A percentile compares a stretch with the other conserved stretches of the same genome.
Conservation (phyloP, 371 early-diverging fungal genomes). For the Mortierella sp. region DNA sequence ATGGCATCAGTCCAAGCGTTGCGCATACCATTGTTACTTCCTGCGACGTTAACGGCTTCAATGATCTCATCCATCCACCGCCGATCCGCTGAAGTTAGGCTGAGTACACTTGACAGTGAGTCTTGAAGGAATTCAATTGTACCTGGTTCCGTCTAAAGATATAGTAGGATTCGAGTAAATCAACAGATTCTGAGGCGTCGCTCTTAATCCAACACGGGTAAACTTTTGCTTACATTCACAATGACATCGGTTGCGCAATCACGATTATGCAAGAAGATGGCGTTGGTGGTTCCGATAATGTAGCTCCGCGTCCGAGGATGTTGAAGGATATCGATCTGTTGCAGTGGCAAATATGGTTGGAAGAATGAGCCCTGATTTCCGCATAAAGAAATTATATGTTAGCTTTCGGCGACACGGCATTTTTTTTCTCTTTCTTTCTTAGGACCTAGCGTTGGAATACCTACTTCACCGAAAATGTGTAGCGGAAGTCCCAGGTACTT, state of each 20-base stretch:
- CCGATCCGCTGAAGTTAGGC: constrained; percentile 70
- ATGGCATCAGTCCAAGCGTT: not conserved
- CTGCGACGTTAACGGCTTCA: constrained; percentile 63
- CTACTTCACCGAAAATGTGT: constrained; percentile 78
- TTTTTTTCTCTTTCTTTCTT: not conserved
- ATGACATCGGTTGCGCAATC: constrained; percentile 80
- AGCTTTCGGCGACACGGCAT: not conserved
- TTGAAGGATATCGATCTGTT: constrained; percentile 84
- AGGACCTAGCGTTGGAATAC: not conserved
- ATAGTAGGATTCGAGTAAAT: not conserved
- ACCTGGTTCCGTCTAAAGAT: constrained; percentile 75
- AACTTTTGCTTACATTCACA: constrained; percentile 69
- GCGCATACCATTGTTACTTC: constrained; percentile 21
- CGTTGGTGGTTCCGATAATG: constrained; percentile 84
- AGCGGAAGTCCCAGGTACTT: constrained; percentile 78
- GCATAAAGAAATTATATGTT: not conserved
- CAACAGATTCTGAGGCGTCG: not conserved
- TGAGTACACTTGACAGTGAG: constrained; percentile 60
- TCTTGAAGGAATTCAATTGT: constrained; percentile 79
- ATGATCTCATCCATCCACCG: constrained; percentile 77
- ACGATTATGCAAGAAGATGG: constrained; percentile 83
- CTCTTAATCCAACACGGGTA: not conserved
- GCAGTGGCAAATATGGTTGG: constrained; percentile 88
- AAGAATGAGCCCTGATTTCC: constrained; percentile 77
- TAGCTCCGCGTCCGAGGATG: constrained; percentile 76